Evolutionary conservation across 108 stramenopile species (phyloP).

Genomic region (Nitzschia sp.): DNA sequence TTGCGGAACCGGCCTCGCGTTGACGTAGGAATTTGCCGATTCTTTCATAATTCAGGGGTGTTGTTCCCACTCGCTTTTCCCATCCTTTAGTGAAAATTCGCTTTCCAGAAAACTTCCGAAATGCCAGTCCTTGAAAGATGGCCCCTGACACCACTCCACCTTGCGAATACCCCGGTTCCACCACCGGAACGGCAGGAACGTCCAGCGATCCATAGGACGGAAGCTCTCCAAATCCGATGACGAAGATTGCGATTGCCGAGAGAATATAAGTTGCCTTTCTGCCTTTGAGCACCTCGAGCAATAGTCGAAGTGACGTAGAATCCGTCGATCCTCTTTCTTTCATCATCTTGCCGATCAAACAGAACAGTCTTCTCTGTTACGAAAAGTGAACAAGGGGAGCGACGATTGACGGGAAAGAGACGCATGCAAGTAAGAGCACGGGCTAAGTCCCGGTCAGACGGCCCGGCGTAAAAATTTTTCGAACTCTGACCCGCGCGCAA

Average conservation of each 20-base stretch:
- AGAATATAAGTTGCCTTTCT: background rate
- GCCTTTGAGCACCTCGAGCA: background rate
- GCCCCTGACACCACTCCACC: conserved; percentile 4
- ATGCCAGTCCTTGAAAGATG: conserved; percentile 1
- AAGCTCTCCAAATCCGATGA: background rate
- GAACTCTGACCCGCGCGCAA: no score
- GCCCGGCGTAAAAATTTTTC: no score
- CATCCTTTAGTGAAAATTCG: conserved; percentile 2
- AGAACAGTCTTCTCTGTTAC: no score
- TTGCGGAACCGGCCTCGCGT: background rate
- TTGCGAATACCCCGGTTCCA: conserved; percentile 5
- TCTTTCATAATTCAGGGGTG: background rate
- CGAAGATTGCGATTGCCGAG: background rate
- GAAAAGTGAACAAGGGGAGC: no score
- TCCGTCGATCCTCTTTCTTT: no score
- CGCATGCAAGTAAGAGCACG: no score
- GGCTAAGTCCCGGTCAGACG: no score
- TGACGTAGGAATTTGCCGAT: background rate
- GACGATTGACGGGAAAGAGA: no score
- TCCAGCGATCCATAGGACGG: background rate
- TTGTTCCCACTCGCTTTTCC: background rate
- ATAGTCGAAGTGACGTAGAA: no score
- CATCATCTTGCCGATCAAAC: no score
- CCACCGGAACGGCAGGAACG: background rate
- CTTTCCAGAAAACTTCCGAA: background rate